phyloP scores from a whole-genome alignment of 257 asterid species.

The Buddleja alternifolia region DNA sequence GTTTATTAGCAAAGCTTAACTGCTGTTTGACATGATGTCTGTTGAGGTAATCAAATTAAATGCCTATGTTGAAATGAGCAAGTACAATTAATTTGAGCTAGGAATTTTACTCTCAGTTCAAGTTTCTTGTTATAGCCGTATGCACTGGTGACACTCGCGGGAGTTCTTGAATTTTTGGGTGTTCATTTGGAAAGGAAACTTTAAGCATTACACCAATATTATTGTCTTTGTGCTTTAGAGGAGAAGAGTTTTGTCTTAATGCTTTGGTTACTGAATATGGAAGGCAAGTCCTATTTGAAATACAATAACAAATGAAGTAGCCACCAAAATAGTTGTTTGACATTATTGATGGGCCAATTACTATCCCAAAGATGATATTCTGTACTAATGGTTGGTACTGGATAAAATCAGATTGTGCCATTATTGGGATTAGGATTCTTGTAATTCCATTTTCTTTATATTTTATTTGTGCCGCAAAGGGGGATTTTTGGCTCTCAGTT shows the following conservation, averaged over 20 bases:
- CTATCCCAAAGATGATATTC: neutral
- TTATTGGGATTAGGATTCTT: neutral
- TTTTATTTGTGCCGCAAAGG: neutral
- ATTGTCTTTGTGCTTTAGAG: neutral
- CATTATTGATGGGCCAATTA: neutral
- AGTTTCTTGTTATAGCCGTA: neutral
- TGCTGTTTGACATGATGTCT: neutral
- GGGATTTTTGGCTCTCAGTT: neutral
- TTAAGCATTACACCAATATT: neutral
- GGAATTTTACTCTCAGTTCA: conserved; percentile 1
- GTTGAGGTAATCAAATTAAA: conserved; percentile 6
- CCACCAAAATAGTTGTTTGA: neutral
- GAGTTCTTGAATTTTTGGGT: conserved; percentile 6
- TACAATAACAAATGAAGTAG: neutral
- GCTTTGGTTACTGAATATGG: neutral
- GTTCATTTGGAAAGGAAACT: neutral
- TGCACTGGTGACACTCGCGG: neutral
- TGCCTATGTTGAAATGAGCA: neutral
- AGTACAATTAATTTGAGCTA: neutral
- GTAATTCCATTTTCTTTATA: neutral
- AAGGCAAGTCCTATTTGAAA: conserved; percentile 15
- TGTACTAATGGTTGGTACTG: neutral
- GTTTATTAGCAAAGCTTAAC: neutral
- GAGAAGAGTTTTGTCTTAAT: neutral
- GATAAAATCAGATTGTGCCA: neutral